Percentiles rank a stretch among this genome's conserved stretches.
phyloP scores from a whole-genome alignment of 1,284 basidiomycete species.

The Sporisorium exsertum region DNA sequence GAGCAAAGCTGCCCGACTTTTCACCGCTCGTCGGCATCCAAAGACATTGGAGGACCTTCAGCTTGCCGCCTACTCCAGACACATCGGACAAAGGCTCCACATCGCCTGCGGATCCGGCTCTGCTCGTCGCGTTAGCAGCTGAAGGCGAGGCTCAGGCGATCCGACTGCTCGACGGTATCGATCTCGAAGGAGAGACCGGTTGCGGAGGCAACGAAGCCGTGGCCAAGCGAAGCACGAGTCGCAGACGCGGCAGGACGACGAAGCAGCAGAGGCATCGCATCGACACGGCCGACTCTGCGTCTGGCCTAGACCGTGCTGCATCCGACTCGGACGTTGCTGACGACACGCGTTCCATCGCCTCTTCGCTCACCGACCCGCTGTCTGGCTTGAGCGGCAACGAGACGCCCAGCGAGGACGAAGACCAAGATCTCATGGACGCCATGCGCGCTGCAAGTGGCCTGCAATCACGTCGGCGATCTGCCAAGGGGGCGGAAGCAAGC shows the following conservation, averaged over 20 bases:
- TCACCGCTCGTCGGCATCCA: conserved; percentile 60
- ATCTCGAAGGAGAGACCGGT: conserved; percentile 26
- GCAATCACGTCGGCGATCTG: conserved; percentile 8
- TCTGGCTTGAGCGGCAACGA: conserved; percentile 53
- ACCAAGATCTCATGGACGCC: conserved; percentile 49
- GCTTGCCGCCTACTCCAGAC: conserved; percentile 49
- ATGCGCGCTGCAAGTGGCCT: conserved; percentile 24
- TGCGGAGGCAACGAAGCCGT: conserved; percentile 34
- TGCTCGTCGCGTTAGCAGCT: conserved; percentile 16
- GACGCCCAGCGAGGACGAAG: conserved; percentile 48
- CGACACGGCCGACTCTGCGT: conserved; percentile 14
- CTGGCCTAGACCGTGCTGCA: neutral
- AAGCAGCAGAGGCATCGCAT: conserved; percentile 9
- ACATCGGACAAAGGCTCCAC: conserved; percentile 29
- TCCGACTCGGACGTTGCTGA: conserved; percentile 33
- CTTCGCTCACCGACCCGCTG: conserved; percentile 59
- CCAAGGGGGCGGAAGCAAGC: conserved; percentile 12
- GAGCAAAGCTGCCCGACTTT: conserved; percentile 58
- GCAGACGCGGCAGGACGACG: neutral
- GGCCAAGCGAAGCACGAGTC: conserved; percentile 6
- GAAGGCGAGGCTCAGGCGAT: conserved; percentile 26
- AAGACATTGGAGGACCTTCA: conserved; percentile 54
- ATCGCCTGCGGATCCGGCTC: conserved; percentile 12
- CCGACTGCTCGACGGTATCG: conserved; percentile 15
- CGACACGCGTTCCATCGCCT: conserved; percentile 47